These are phyloP conservation scores for Colletotrichum gigasporum DNA, from an alignment of 2,329 filamentous ascomycete species.

Conservation along the genomic window DNA sequence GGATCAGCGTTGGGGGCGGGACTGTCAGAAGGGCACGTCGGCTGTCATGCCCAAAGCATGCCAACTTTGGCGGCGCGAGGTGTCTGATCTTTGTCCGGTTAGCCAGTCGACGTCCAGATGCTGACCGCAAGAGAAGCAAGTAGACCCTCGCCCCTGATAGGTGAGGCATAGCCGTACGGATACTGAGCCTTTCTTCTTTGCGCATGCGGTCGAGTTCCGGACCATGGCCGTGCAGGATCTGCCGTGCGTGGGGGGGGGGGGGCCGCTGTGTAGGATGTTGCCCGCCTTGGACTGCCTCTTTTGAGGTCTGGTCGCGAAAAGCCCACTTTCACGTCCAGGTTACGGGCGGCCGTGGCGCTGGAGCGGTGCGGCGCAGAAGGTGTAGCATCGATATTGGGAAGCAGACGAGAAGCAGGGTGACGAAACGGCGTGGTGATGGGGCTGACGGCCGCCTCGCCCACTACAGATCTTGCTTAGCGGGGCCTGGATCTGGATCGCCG, in stretches of 20 bases:
- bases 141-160: background rate
- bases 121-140: background rate
- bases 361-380: background rate
- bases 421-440: conserved; percentile 20
- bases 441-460: conserved; percentile 18
- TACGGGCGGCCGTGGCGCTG: background rate
- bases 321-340: background rate
- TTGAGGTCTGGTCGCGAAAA: conserved; percentile 21
- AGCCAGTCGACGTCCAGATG: background rate
- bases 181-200: no score
- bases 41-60: background rate
- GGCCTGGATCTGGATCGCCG: conserved; percentile 27
- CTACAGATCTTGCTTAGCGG: conserved; percentile 30
- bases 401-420: conserved; percentile 15
- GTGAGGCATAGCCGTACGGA: no score
- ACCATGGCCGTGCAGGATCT: background rate
- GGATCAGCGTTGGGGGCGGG: conserved; percentile 2
- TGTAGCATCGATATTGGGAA: conserved; percentile 24
- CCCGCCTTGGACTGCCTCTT: background rate
- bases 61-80: background rate
- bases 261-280: background rate
- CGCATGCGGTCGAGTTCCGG: background rate
- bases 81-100: background rate
- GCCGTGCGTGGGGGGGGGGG: background rate
- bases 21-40: background rate